These are phyloP conservation scores for Pythium sukuiense DNA, from an alignment of 352 stramenopile genomes.

Conservation along the genomic window DNA sequence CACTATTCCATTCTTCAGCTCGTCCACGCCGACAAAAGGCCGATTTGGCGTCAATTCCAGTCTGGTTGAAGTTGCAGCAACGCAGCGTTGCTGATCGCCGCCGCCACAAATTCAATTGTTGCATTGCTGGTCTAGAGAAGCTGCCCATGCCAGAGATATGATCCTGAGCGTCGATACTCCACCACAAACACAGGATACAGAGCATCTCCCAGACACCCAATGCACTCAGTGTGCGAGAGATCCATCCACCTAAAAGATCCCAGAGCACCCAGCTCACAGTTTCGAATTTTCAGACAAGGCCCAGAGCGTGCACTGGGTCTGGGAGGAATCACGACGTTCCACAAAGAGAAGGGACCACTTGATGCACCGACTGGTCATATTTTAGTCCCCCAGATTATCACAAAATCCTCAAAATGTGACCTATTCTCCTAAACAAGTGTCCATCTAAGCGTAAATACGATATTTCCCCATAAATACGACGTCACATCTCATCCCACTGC, in stretches of 20 bases:
- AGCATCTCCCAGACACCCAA: too few species aligned
- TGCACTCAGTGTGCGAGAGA: too few species aligned
- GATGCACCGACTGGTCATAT: background rate
- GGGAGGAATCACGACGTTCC: background rate
- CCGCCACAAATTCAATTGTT: background rate
- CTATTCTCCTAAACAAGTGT: background rate
- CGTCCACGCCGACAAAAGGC: too few species aligned
- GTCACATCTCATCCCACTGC: background rate
- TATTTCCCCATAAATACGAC: background rate
- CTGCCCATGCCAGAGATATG: too few species aligned
- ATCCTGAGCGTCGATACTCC: too few species aligned
- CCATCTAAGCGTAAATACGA: background rate
- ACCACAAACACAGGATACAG: too few species aligned
- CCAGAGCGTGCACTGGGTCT: too few species aligned
- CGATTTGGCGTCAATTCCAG: too few species aligned
- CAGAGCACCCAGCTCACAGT: too few species aligned
- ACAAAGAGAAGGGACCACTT: background rate
- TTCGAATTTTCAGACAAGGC: too few species aligned
- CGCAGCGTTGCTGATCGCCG: too few species aligned
- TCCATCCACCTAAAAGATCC: too few species aligned
- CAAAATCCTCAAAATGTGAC: background rate
- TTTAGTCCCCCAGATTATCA: background rate
- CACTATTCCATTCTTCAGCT: background rate
- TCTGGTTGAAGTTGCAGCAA: background rate
- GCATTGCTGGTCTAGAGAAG: background rate